Evolutionary conservation across 305 asterid genomes (phyloP).

Genomic region (Fraxinus dipetala): DNA sequence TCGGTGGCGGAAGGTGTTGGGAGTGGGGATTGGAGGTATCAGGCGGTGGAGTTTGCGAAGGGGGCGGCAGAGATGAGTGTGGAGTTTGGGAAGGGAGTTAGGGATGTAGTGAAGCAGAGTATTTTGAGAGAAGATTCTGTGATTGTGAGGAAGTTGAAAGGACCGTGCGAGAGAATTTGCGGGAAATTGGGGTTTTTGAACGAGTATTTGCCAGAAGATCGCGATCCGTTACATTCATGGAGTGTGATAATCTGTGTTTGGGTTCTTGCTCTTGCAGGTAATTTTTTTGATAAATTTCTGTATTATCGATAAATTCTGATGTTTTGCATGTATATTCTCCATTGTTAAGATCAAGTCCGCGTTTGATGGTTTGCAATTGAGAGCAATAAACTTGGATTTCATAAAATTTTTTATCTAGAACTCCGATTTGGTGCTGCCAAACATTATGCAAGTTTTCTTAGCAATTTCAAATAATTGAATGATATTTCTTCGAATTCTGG

Average conservation of each 20-base stretch:
- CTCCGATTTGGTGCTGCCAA: background rate
- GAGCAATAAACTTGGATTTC: background rate
- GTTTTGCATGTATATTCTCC: background rate
- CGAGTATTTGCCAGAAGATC: slow-evolving; percentile 86
- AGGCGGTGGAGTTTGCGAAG: slow-evolving; percentile 77
- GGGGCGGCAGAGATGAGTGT: slow-evolving; percentile 94
- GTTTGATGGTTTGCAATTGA: background rate
- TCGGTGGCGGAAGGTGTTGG: slow-evolving; percentile 18
- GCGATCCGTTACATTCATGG: slow-evolving; percentile 86
- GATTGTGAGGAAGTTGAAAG: slow-evolving; percentile 59
- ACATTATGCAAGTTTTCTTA: background rate
- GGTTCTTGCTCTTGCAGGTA: slow-evolving; percentile 57
- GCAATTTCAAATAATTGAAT: background rate
- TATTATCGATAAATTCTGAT: background rate
- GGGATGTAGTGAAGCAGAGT: slow-evolving; percentile 89
- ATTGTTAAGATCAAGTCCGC: background rate
- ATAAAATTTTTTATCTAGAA: background rate
- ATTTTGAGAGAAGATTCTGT: slow-evolving; percentile 78
- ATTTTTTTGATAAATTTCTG: background rate
- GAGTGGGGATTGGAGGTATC: slow-evolving; percentile 59
- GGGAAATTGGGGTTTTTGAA: slow-evolving; percentile 64
- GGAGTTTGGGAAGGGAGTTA: slow-evolving; percentile 85
- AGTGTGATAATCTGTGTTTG: slow-evolving; percentile 55
- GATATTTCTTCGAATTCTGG: background rate
- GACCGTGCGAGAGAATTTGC: slow-evolving; percentile 49